These are phyloP conservation scores for Botrytis fabae DNA, from an alignment of 2,329 filamentous ascomycete genomes.

Conservation along the genomic window DNA sequence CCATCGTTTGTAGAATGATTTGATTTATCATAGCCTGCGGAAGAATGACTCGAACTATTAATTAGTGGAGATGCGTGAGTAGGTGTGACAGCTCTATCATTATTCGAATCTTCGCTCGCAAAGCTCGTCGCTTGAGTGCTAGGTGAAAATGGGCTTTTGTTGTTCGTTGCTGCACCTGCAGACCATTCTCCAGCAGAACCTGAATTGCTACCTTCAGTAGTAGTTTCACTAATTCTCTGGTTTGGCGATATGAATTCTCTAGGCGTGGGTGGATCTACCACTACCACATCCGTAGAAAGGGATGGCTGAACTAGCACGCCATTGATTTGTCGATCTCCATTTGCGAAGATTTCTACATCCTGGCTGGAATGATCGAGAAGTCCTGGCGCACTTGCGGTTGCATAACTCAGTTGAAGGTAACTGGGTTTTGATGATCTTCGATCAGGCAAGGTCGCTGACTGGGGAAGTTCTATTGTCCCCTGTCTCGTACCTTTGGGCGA, in stretches of 20 bases:
- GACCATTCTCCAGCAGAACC: slow-evolving; percentile 60
- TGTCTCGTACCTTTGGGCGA: slow-evolving; percentile 24
- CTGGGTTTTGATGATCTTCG: slow-evolving; percentile 38
- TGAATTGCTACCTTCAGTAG: slow-evolving; percentile 58
- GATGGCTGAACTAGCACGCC: slow-evolving; percentile 29
- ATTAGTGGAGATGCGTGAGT: slow-evolving; percentile 35
- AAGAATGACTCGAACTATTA: slow-evolving; percentile 32
- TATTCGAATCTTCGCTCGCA: slow-evolving; percentile 49
- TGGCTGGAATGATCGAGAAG: slow-evolving; percentile 27
- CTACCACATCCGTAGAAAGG: slow-evolving; percentile 36
- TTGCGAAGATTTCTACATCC: slow-evolving; percentile 18
- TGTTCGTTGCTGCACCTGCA: slow-evolving; percentile 62
- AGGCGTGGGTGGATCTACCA: slow-evolving; percentile 32
- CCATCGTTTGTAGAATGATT: slow-evolving; percentile 24
- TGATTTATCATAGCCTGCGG: slow-evolving; percentile 19
- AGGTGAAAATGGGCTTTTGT: slow-evolving; percentile 64
- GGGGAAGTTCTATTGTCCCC: slow-evolving; percentile 27
- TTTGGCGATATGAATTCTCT: slow-evolving; percentile 24
- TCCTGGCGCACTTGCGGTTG: slow-evolving; percentile 32
- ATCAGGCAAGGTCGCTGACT: slow-evolving; percentile 31
- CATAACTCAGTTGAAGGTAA: slow-evolving; percentile 39
- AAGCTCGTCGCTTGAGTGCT: slow-evolving; percentile 67
- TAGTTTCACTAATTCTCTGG: slow-evolving; percentile 63
- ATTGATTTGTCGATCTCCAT: slow-evolving; percentile 24
- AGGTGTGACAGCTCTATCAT: slow-evolving; percentile 27